Base-by-base conservation (phyloP, 2,329 filamentous ascomycete species). In the Cladosporium oxysporum region DNA sequence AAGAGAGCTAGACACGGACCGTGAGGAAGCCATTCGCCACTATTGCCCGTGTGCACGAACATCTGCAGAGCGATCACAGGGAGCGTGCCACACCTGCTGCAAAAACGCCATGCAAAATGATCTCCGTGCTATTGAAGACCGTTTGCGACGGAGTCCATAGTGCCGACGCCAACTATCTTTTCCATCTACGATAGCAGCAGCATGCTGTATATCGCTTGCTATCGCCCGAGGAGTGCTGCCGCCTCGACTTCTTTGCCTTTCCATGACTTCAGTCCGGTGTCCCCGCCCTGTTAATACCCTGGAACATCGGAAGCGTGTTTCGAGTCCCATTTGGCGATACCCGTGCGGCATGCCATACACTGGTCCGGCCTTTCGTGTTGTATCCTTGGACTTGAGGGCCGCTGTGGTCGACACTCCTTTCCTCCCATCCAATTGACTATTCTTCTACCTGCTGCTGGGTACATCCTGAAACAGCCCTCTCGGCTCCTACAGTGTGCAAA, bases 271-370 rank as follows among this genome's bases (percentile, higher is more conserved):
- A 21, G n/a, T 50, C 47, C 31, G 23, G n/a, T 41, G 50, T 63
- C 28, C n/a, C 61, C 61, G 61, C 35, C 35, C 28, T 14, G n/a
- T 52, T 57, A 35, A 41, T 53, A 57, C 61, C 31, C 50, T 53
- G 49, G 61, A 33, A 35, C 33, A 47, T 21, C 60, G 35, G 37
- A 63, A 63, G 61, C 61, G 61, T 49, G 61, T 63, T 63, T 63
- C 61, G 61, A 63, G 61, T 63, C 59, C 18, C 29, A 33, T 31
- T 35, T 53, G 50, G 50, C 21, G 21, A 37, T 31, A 55, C 52
- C 50, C 49, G 61, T 55, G 49, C 60, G 31, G 50, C 23, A 63
- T 63, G 50, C 57, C 61, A 63, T 63, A 53, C 50, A 57, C 50
- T 57, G 61, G 61, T 35, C 61, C 61, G 61, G 61, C 35, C 61